Evolutionary conservation across 352 stramenopile species (phyloP).

Genomic region (Phytophthora litchii): DNA sequence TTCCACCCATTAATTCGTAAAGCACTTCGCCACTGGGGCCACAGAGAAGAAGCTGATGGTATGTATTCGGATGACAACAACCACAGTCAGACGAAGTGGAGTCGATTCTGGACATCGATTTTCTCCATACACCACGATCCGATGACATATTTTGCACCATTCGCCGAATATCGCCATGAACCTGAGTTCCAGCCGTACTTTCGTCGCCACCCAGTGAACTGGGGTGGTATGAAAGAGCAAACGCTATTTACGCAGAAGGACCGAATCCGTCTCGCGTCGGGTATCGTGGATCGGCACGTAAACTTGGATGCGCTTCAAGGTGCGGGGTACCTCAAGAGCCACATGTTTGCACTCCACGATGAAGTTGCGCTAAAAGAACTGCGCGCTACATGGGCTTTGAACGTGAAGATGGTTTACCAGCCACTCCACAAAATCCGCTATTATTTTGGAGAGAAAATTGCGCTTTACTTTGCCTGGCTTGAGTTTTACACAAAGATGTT

Average conservation of each 20-base stretch:
- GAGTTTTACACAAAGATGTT: conserved; percentile 93
- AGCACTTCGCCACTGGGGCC: conserved; percentile 61
- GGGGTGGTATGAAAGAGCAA: conserved; percentile 60
- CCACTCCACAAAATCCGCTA: conserved; percentile 83
- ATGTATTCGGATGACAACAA: conserved; percentile 48
- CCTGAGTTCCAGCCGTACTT: conserved; percentile 72
- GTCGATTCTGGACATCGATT: conserved; percentile 56
- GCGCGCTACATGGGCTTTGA: conserved; percentile 64
- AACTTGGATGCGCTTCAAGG: conserved; percentile 66
- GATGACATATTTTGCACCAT: conserved; percentile 72
- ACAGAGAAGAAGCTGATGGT: conserved; percentile 73
- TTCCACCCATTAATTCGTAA: conserved; percentile 54
- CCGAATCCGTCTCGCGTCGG: conserved; percentile 65
- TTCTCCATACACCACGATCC: conserved; percentile 68
- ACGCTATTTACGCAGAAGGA: conserved; percentile 79
- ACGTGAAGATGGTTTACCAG: conserved; percentile 69
- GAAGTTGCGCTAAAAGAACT: conserved; percentile 61
- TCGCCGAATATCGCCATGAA: conserved; percentile 71
- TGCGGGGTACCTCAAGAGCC: conserved; percentile 49
- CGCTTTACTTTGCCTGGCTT: conserved; percentile 92
- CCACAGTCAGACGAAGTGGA: conserved; percentile 33
- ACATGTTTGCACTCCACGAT: conserved; percentile 90
- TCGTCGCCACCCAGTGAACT: conserved; percentile 68
- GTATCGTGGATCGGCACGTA: conserved; percentile 70
- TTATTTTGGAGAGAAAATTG: conserved; percentile 91